These are phyloP conservation scores for Urostyla sp. DNA, from an alignment of 73 alveolate genomes.

Conservation along the genomic window DNA sequence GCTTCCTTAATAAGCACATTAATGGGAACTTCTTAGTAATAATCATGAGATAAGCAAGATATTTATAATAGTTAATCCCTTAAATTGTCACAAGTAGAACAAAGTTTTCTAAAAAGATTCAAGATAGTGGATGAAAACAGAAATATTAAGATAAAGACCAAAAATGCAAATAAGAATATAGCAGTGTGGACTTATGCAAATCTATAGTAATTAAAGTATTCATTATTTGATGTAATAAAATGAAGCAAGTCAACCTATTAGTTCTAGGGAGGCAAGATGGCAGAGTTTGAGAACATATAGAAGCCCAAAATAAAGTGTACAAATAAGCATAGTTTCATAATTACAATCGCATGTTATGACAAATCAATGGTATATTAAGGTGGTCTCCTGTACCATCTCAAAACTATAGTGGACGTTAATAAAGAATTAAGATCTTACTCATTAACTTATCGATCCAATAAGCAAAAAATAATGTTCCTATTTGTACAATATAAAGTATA, in stretches of 20 bases:
- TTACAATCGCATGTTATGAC: not conserved
- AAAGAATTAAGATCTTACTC: not conserved
- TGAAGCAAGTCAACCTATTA: not conserved
- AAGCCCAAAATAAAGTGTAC: constrained; percentile 65
- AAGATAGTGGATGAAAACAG: constrained; percentile 2
- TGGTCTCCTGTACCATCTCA: constrained; percentile 25
- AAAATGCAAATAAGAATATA: constrained; percentile 34
- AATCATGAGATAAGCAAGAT: too few relatives aligned
- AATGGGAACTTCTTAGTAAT: too few relatives aligned
- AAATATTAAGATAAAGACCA: not conserved
- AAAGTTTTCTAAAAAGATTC: not conserved
- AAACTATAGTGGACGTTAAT: not conserved
- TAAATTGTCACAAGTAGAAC: not conserved
- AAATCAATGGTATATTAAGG: not conserved
- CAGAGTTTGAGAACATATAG: constrained; percentile 68
- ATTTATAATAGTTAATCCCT: too few relatives aligned
- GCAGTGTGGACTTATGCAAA: constrained; percentile 18
- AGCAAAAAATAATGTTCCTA: constrained; percentile 27
- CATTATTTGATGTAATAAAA: not conserved
- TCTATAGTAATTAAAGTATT: constrained; percentile 23
- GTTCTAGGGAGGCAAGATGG: constrained; percentile 14
- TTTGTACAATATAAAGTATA: constrained; percentile 43
- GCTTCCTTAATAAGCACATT: too few relatives aligned
- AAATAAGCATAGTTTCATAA: constrained; percentile 41
- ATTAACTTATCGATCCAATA: constrained; percentile 78